Evolutionary conservation across 345 rosid genomes (phyloP).

Genomic region (Clausena lansium): DNA sequence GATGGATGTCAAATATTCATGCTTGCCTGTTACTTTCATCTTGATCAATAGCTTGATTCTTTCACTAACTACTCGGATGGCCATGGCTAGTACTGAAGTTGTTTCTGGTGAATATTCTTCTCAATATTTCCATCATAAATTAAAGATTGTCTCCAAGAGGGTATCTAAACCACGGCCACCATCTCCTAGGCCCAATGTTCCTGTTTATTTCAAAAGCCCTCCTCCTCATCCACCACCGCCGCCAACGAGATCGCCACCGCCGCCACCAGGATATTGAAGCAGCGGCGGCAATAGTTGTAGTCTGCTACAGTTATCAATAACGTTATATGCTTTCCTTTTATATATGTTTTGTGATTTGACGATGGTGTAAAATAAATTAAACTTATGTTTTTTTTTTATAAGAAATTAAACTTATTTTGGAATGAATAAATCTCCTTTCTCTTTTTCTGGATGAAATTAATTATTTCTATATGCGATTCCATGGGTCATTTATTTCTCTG

Average conservation of each 20-base stretch:
- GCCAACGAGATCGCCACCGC: no score
- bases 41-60: not conserved
- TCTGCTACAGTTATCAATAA: no score
- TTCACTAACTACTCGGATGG: not conserved
- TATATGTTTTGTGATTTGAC: no score
- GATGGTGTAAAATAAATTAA: no score
- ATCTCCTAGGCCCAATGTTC: not conserved
- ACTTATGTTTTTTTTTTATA: no score
- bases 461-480: no score
- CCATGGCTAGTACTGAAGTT: not conserved
- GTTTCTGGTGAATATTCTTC: not conserved
- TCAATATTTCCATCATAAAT: not conserved
- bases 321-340: no score
- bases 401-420: no score
- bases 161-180: not conserved
- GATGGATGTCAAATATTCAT: not conserved
- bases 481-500: not conserved
- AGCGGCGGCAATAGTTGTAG: no score
- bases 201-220: not conserved
- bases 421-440: not conserved
- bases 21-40: not conserved
- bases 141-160: not conserved
- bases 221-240: not conserved
- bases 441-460: not conserved
- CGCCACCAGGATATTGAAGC: no score